These are phyloP conservation scores for Boletus hoseneyae DNA, from an alignment of 1,284 basidiomycete species.

Conservation along the genomic window DNA sequence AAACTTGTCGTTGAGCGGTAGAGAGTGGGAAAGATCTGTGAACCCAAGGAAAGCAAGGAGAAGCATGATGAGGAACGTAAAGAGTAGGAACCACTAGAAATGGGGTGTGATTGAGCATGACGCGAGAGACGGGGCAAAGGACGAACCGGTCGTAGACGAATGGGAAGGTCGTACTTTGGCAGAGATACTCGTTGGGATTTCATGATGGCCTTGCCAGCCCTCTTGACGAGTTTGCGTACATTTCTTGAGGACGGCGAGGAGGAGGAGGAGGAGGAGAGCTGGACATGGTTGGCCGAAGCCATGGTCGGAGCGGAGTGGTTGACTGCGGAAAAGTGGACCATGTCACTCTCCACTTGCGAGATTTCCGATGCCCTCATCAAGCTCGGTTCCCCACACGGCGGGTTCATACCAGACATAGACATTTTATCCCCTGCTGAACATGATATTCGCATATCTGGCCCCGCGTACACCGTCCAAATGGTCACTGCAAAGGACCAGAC, in stretches of 20 bases:
- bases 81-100: slow-evolving; percentile 68
- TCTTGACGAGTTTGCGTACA: slow-evolving; percentile 34
- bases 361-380: slow-evolving; percentile 91
- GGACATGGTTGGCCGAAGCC: slow-evolving; percentile 8
- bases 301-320: slow-evolving; percentile 6
- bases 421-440: slow-evolving; percentile 44
- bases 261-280: slow-evolving; percentile 11
- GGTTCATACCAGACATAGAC: slow-evolving; percentile 79
- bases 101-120: slow-evolving; percentile 5
- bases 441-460: slow-evolving; percentile 55
- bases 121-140: slow-evolving; percentile 9
- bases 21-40: slow-evolving; percentile 58
- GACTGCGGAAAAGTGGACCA: slow-evolving; percentile 4
- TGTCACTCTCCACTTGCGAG: slow-evolving; percentile 67
- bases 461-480: slow-evolving; percentile 92
- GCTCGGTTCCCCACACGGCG: slow-evolving; percentile 73
- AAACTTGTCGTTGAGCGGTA: slow-evolving; percentile 81
- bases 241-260: slow-evolving; percentile 15
- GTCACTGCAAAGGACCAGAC: slow-evolving; percentile 59
- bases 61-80: slow-evolving; percentile 63
- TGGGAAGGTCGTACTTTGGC: slow-evolving; percentile 65
- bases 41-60: slow-evolving; percentile 70
- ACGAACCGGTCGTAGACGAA: slow-evolving; percentile 70
- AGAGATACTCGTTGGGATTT: slow-evolving; percentile 53
- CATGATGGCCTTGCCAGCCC: slow-evolving; percentile 49